Evolutionary conservation across 148 eudicot species (phyloP).

Genomic region (Vaccinium macrocarpon): DNA sequence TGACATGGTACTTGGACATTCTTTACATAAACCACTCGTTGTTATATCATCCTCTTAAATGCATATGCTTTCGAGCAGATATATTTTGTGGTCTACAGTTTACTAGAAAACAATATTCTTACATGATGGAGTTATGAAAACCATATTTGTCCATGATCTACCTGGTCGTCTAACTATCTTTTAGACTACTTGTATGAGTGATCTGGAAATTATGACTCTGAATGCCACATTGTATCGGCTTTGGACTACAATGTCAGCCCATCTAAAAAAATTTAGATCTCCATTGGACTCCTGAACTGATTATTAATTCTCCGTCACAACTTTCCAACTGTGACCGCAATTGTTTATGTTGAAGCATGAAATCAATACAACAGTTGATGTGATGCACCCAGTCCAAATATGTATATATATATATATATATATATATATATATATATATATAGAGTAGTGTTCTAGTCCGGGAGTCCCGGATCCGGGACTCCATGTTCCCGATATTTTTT

Average conservation of each 20-base stretch:
- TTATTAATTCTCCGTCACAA: background rate
- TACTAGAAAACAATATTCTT: background rate
- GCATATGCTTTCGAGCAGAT: background rate
- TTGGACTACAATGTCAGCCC: background rate
- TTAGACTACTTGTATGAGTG: background rate
- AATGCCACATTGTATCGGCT: background rate
- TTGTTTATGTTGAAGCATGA: background rate
- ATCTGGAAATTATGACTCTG: background rate
- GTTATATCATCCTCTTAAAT: background rate
- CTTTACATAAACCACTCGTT: background rate
- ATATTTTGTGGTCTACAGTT: background rate
- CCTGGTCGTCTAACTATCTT: background rate
- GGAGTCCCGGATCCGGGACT: too few relatives aligned
- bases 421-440: too few relatives aligned
- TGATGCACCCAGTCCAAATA: background rate
- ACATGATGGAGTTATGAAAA: background rate
- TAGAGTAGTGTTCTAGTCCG: too few relatives aligned
- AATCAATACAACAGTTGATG: background rate
- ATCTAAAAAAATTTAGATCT: background rate
- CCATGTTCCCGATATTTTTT: too few relatives aligned
- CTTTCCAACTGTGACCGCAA: background rate
- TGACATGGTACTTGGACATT: conserved; percentile 67
- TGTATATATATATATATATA: too few relatives aligned
- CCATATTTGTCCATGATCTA: too few relatives aligned
- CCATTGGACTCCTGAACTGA: background rate